These are phyloP conservation scores for Cladophialophora yegresii DNA, from an alignment of 2,329 filamentous ascomycete genomes.

Conservation along the genomic window DNA sequence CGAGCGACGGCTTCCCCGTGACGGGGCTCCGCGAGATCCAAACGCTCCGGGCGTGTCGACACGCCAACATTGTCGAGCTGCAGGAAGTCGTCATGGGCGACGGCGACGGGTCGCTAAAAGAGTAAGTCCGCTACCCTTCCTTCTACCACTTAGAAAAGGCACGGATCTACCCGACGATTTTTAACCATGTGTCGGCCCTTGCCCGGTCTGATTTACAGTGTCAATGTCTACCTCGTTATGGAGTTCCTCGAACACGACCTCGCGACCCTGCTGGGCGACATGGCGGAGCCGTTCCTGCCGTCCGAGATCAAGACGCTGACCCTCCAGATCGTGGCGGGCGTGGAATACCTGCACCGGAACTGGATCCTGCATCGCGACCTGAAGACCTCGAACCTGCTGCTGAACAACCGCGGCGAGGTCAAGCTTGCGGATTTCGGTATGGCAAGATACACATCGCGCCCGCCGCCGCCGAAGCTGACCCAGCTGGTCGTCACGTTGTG, in stretches of 20 bases:
- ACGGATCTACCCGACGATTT: slow-evolving; percentile 40
- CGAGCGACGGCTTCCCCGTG: slow-evolving; percentile 78
- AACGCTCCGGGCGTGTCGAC: slow-evolving; percentile 76
- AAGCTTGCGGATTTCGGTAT: slow-evolving; percentile 98
- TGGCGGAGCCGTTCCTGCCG: slow-evolving; percentile 88
- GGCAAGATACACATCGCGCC: slow-evolving; percentile 84
- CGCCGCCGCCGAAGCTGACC: slow-evolving; percentile 72
- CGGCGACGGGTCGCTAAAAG: slow-evolving; percentile 48
- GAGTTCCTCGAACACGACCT: slow-evolving; percentile 98
- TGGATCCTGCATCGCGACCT: slow-evolving; percentile 94
- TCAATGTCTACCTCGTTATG: slow-evolving; percentile 91
- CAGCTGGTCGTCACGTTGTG: slow-evolving; percentile 94
- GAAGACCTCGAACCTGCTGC: slow-evolving; percentile 89
- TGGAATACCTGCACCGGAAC: slow-evolving; percentile 81
- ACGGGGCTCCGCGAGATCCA: slow-evolving; percentile 93
- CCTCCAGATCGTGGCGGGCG: slow-evolving; percentile 75
- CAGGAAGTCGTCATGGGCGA: slow-evolving; percentile 82
- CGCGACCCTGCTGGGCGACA: slow-evolving; percentile 87
- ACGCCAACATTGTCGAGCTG: slow-evolving; percentile 79
- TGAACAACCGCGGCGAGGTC: slow-evolving; percentile 91
- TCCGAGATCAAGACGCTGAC: slow-evolving; percentile 92
- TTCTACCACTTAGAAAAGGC: slow-evolving; percentile 41
- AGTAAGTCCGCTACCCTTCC: slow-evolving; percentile 48
- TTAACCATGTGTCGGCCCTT: slow-evolving; percentile 39
- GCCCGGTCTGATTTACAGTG: slow-evolving; percentile 53